phyloP scores from a whole-genome alignment of 495 filamentous ascomycete species.

The Aspergillus cavernicola region DNA sequence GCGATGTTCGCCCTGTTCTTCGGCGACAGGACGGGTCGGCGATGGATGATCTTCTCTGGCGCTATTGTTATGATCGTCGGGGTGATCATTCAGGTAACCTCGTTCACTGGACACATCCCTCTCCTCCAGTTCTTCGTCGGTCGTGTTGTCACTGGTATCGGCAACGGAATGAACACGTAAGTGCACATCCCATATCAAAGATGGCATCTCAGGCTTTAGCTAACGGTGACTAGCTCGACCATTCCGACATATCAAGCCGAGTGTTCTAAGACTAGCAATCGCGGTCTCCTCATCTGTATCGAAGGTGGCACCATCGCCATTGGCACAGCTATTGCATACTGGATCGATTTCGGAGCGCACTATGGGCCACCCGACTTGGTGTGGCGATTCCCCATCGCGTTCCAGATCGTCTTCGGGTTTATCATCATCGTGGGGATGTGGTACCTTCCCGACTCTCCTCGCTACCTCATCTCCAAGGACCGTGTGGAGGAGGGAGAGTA shows the following conservation, averaged over 20 bases:
- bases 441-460: constrained; percentile 72
- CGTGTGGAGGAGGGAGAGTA: constrained; percentile 63
- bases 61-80: constrained; percentile 78
- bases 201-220: background rate
- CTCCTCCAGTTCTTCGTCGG: constrained; percentile 73
- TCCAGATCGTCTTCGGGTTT: constrained; percentile 73
- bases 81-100: constrained; percentile 69
- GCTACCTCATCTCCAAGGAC: constrained; percentile 68
- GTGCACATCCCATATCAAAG: background rate
- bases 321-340: constrained; percentile 73
- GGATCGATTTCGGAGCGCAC: constrained; percentile 77
- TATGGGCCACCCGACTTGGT: constrained; percentile 61
- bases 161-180: constrained; percentile 71
- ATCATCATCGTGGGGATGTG: constrained; percentile 61
- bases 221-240: constrained; percentile 36
- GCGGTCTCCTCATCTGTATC: constrained; percentile 80
- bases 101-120: constrained; percentile 41
- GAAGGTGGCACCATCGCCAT: constrained; percentile 78
- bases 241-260: constrained; percentile 82
- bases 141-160: constrained; percentile 68
- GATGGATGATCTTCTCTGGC: constrained; percentile 57
- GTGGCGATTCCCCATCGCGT: constrained; percentile 81
- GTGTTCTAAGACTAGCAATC: constrained; percentile 69
- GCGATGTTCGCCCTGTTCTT: constrained; percentile 66
- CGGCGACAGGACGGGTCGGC: constrained; percentile 66